Evolutionary conservation across 2,329 filamentous ascomycete genomes (phyloP).

Genomic region (Meredithiella fracta): DNA sequence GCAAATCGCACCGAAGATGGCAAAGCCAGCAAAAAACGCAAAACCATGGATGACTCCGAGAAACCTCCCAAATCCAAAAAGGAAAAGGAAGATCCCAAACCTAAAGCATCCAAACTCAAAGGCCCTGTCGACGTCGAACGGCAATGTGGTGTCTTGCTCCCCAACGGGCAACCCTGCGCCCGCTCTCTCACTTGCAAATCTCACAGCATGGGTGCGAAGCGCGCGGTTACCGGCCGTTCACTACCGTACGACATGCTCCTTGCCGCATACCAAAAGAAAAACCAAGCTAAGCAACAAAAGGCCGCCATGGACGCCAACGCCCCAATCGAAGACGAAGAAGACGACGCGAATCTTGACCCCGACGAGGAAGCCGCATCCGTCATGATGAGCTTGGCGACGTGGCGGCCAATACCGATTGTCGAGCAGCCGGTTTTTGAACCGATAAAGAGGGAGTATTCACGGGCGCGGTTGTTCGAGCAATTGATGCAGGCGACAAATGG

Average conservation of each 20-base stretch:
- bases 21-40: constrained; percentile 57
- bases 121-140: constrained; percentile 87
- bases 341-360: constrained; percentile 71
- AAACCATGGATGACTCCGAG: constrained; percentile 58
- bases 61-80: constrained; percentile 81
- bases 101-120: constrained; percentile 71
- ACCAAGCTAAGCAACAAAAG: constrained; percentile 95
- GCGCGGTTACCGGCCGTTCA: constrained; percentile 71
- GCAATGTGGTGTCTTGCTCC: constrained; percentile 75
- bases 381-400: constrained; percentile 62
- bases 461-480: constrained; percentile 47
- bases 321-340: constrained; percentile 71
- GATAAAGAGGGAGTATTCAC: constrained; percentile 46
- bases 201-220: constrained; percentile 87
- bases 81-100: constrained; percentile 83
- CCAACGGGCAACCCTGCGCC: constrained; percentile 76
- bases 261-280: constrained; percentile 86
- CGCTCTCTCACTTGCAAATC: constrained; percentile 85
- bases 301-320: constrained; percentile 90
- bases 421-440: constrained; percentile 46
- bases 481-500: constrained; percentile 50
- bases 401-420: constrained; percentile 62
- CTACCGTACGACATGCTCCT: constrained; percentile 86
- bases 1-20: constrained; percentile 47
- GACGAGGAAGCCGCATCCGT: constrained; percentile 87